These are phyloP conservation scores for Babesia ovis DNA, from an alignment of 169 alveolate species.

Conservation along the genomic window DNA sequence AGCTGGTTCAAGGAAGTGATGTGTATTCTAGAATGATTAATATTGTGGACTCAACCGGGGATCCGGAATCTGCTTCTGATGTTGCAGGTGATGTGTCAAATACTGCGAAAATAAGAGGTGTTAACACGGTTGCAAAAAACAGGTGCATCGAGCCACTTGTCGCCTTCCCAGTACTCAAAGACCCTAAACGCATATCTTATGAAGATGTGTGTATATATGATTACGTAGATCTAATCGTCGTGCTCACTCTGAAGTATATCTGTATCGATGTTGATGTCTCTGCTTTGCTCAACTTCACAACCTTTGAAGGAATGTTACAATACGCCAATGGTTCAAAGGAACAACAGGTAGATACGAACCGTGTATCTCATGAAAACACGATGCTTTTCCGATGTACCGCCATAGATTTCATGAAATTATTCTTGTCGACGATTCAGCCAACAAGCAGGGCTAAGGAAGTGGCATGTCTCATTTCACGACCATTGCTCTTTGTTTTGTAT, in stretches of 20 bases:
- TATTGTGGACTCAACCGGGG: background rate
- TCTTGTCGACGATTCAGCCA: conserved; percentile 62
- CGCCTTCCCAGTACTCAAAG: conserved; percentile 45
- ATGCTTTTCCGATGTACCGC: conserved; percentile 66
- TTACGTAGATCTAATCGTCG: conserved; percentile 53
- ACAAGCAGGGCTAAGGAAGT: conserved; percentile 64
- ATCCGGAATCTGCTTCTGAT: background rate
- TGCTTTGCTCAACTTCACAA: conserved; percentile 22
- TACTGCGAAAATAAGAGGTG: background rate
- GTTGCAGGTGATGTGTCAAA: background rate
- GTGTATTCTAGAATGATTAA: conserved; percentile 7
- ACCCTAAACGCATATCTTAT: conserved; percentile 44
- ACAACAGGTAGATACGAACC: background rate
- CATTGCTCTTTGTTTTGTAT: conserved; percentile 42
- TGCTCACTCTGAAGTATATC: conserved; percentile 61
- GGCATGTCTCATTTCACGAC: conserved; percentile 63
- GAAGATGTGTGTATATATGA: conserved; percentile 62
- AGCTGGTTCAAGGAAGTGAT: conserved; percentile 51
- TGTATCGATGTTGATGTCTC: conserved; percentile 54
- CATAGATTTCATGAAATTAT: conserved; percentile 64
- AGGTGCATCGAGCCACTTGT: background rate
- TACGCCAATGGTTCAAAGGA: conserved; percentile 27
- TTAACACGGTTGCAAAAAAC: background rate
- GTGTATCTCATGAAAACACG: conserved; percentile 38
- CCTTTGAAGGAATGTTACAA: conserved; percentile 32